Base-by-base conservation (phyloP, 1,284 basidiomycete genomes). In the Trametes versicolor region DNA sequence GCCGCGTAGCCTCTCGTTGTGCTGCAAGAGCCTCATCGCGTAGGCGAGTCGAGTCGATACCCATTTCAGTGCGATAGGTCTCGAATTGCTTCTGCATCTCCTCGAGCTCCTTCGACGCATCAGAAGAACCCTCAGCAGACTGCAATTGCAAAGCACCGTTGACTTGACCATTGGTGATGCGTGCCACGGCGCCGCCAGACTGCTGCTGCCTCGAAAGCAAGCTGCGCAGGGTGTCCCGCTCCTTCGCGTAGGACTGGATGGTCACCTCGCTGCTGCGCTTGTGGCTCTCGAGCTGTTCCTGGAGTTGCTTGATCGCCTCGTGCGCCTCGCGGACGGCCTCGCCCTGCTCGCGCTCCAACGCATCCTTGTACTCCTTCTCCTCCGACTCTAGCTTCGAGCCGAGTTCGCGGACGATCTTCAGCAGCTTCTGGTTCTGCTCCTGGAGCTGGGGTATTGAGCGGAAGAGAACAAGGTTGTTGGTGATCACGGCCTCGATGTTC, bases 401-500 rank as follows among this genome's bases (percentile, higher is more conserved):
- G 36, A 96, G 82, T 65, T 94, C 92, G 25, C 97, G 86, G 9
- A 93, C 90, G 66, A 98, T 89, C 74, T 87, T 90, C 36, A 99
- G 82, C 10, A 99, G 81, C 70, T 93, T 92, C 78, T 93, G 90
- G 76, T 99, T 99, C 80, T 98, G 96, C 55, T 91, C 87, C 73
- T 98, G 95, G 32, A 99, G 81, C 23, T 87, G 85, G 13, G 87
- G 85, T 54, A 99, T 87, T 1, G 90, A 93, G 52, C 84, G 85
- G 88, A 97, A 99, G 29, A 95, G 87, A 52, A 99, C 93, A 15
- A 99, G 87, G 72, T 96, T 87, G 74, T 93, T 93, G 25, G 94
- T 93, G 77, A 99, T 97, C 68, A 99, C 88, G 0, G 83, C 82
- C 68, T 96, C 90, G 32, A 91, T 89, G 66, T 87, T 85, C 58